A percentile compares a stretch with the other conserved stretches of the same genome.
phyloP scores from a whole-genome alignment of 495 filamentous ascomycete genomes.

The Annulohypoxylon stygium region DNA sequence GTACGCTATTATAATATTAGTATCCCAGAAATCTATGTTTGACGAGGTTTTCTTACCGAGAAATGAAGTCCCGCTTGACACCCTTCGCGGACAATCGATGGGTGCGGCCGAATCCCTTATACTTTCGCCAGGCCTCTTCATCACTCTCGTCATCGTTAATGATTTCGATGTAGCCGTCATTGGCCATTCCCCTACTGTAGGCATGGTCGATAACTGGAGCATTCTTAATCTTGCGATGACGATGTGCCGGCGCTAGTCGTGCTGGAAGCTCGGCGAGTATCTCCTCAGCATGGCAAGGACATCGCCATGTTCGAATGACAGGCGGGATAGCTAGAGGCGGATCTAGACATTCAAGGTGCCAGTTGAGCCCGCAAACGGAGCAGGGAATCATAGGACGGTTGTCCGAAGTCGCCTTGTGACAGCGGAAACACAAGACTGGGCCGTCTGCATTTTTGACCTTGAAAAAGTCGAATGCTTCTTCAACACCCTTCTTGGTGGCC shows the following conservation, averaged over 20 bases:
- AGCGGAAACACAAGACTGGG: slow-evolving; percentile 78
- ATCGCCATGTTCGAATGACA: slow-evolving; percentile 80
- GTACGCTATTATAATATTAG: slow-evolving; percentile 48
- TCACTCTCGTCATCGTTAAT: slow-evolving; percentile 70
- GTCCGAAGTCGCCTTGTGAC: slow-evolving; percentile 69
- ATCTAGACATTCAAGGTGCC: slow-evolving; percentile 93
- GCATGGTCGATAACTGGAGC: slow-evolving; percentile 58
- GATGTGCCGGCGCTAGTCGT: slow-evolving; percentile 62
- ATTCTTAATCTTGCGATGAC: slow-evolving; percentile 66
- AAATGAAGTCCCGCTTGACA: slow-evolving; percentile 82
- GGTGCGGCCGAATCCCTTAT: slow-evolving; percentile 67
- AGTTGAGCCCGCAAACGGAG: slow-evolving; percentile 81
- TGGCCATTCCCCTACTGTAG: slow-evolving; percentile 71
- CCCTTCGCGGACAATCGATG: slow-evolving; percentile 78
- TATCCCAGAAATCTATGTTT: slow-evolving; percentile 13
- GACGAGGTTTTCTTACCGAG: slow-evolving; percentile 56
- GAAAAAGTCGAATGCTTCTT: slow-evolving; percentile 76
- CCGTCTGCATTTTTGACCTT: slow-evolving; percentile 75
- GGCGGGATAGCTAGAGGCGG: slow-evolving; percentile 86
- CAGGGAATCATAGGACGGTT: slow-evolving; percentile 79
- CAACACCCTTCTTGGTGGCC: slow-evolving; percentile 67
- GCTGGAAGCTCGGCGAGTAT: slow-evolving; percentile 58
- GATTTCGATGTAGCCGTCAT: slow-evolving; percentile 85
- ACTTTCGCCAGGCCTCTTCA: slow-evolving; percentile 61
- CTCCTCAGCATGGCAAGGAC: slow-evolving; percentile 84